Evolutionary conservation across 495 filamentous ascomycete genomes (phyloP), one percentile per base, ranked within the genome.

Genomic region (Astrocystis sublimbata): DNA sequence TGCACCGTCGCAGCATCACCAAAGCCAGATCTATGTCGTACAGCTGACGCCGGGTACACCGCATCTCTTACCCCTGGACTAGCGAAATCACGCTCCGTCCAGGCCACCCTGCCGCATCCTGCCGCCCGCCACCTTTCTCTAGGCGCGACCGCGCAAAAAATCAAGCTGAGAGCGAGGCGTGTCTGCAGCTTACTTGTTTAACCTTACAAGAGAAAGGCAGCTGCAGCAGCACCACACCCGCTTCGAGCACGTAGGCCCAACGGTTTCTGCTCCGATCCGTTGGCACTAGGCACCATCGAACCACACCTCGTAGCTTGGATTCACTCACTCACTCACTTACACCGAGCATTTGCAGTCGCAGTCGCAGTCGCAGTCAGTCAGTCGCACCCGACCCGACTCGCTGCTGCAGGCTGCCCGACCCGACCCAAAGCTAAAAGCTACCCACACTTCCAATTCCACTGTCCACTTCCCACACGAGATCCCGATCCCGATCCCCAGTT

Each of bases 371-470:
- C n/a, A n/a, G n/a, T n/a, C n/a, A n/a, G n/a, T n/a, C n/a, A n/a
- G n/a, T n/a, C n/a, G n/a, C n/a, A n/a, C n/a, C n/a, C n/a, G n/a
- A n/a, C n/a, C n/a, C n/a, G n/a, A n/a, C n/a, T n/a, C n/a, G n/a
- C n/a, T n/a, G 33, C 57, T 19, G 17, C 30, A 13, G 26, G 40
- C 54, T 19, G 41, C 41, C 4, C 21, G 17, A 26, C 35, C n/a
- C n/a, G n/a, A 62, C 12, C 58, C 53, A 64, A 64, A 62, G 64
- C 56, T 65, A 56, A 24, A 57, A n/a, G 69, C 60, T 33, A 19
- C 47, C 60, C 46, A 26, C 46, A 56, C 54, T 55, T 61, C n/a
- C n/a, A n/a, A n/a, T n/a, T n/a, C n/a, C n/a, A n/a, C n/a, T n/a
- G n/a, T n/a, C n/a, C n/a, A n/a, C n/a, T n/a, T n/a, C n/a, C n/a